Percentiles rank a stretch among this genome's conserved stretches.
These are phyloP conservation scores for Patellifolia procumbens DNA, from an alignment of 179 eudicot species.

Conservation along the genomic window DNA sequence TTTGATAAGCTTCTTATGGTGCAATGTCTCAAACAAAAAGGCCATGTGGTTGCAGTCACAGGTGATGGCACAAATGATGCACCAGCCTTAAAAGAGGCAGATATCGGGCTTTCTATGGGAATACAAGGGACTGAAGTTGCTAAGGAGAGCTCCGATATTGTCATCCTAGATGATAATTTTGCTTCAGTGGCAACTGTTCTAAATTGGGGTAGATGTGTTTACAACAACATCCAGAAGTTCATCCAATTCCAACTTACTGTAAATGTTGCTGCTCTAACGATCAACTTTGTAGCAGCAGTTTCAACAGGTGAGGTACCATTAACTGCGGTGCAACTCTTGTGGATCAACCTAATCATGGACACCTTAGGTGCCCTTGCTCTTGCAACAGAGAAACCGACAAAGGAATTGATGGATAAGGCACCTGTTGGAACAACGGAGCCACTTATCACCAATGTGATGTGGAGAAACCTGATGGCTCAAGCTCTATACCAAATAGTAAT, in stretches of 20 bases:
- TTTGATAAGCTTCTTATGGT: slow-evolving; percentile 63
- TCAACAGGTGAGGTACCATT: slow-evolving; percentile 52
- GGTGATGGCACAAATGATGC: slow-evolving; percentile 64
- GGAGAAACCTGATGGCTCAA: slow-evolving; percentile 55
- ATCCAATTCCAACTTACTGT: slow-evolving; percentile 59
- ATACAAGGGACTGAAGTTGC: slow-evolving; percentile 68
- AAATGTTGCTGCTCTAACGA: slow-evolving; percentile 50
- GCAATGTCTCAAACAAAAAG: slow-evolving; percentile 46
- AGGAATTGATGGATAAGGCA: slow-evolving; percentile 39
- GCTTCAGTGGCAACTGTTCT: slow-evolving; percentile 46
- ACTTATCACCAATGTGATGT: slow-evolving; percentile 51
- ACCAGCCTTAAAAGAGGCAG: slow-evolving; percentile 55
- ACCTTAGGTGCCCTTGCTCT: slow-evolving; percentile 56
- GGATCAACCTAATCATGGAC: slow-evolving; percentile 62
- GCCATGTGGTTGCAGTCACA: slow-evolving; percentile 61
- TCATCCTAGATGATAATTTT: slow-evolving; percentile 56
- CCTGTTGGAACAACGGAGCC: slow-evolving; percentile 55
- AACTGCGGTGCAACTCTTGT: slow-evolving; percentile 52
- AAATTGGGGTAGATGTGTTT: slow-evolving; percentile 56
- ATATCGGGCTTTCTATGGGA: slow-evolving; percentile 62
- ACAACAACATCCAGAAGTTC: slow-evolving; percentile 60
- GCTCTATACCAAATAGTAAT: slow-evolving; percentile 49
- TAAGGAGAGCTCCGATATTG: slow-evolving; percentile 59
- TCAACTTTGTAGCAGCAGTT: slow-evolving; percentile 57
- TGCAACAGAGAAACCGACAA: slow-evolving; percentile 49